Percentiles rank a stretch among this genome's conserved stretches.
These are phyloP conservation scores for Phlyctochytrium bullatum DNA, from an alignment of 192 early-diverging fungal species.

Conservation along the genomic window DNA sequence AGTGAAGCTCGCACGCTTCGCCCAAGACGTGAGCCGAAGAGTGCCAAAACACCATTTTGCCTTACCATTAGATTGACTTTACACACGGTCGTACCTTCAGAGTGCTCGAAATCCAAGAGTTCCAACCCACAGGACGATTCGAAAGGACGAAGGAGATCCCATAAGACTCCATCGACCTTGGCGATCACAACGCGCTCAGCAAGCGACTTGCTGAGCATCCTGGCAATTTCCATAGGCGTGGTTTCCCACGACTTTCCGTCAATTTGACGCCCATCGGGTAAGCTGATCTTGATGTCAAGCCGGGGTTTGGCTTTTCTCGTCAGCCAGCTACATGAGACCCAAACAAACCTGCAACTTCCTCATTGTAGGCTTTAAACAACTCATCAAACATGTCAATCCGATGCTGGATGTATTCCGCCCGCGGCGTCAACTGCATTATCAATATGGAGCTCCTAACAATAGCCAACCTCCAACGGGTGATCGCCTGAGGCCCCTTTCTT, in stretches of 20 bases:
- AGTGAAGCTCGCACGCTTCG: slow-evolving; percentile 96
- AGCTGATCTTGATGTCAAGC: slow-evolving; percentile 63
- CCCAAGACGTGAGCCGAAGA: slow-evolving; percentile 96
- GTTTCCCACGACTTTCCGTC: slow-evolving; percentile 92
- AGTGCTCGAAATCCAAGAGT: slow-evolving; percentile 90
- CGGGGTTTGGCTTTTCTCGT: slow-evolving; percentile 36
- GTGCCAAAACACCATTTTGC: slow-evolving; percentile 96
- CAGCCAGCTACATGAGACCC: background rate
- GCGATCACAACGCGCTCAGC: slow-evolving; percentile 88
- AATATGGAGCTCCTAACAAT: background rate
- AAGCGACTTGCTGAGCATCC: slow-evolving; percentile 83
- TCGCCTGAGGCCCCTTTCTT: slow-evolving; percentile 5
- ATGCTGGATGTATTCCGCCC: slow-evolving; percentile 73
- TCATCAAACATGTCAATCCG: slow-evolving; percentile 80
- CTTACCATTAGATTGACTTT: slow-evolving; percentile 13
- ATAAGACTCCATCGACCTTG: slow-evolving; percentile 87
- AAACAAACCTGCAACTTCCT: slow-evolving; percentile 52
- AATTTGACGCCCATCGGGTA: slow-evolving; percentile 81
- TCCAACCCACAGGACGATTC: slow-evolving; percentile 78
- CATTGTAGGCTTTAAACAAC: slow-evolving; percentile 64
- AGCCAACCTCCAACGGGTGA: slow-evolving; percentile 15
- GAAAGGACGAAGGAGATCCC: slow-evolving; percentile 85
- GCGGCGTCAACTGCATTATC: slow-evolving; percentile 50
- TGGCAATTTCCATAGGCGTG: slow-evolving; percentile 88
- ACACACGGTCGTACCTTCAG: slow-evolving; percentile 61